Percentiles rank a stretch among this genome's conserved stretches.
Evolutionary conservation across 2,329 filamentous ascomycete species (phyloP).

Genomic region (Diaporthe citriasiana): DNA sequence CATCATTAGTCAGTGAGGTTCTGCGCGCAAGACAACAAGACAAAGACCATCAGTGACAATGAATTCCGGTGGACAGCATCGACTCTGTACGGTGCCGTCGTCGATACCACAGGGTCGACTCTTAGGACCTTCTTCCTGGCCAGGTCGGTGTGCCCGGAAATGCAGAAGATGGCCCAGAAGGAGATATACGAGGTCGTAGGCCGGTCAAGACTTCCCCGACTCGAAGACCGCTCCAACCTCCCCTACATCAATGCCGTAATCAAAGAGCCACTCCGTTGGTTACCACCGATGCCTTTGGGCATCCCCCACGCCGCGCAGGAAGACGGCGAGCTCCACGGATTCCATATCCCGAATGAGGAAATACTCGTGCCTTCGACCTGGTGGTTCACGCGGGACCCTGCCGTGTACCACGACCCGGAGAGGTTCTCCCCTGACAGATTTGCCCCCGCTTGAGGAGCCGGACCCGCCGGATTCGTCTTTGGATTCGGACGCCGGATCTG

Average conservation of each 20-base stretch:
- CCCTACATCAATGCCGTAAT: conserved; percentile 35
- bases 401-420: conserved; percentile 23
- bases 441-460: conserved; percentile 28
- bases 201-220: conserved; percentile 31
- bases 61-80: conserved; percentile 6
- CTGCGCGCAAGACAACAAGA: not conserved
- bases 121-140: conserved; percentile 55
- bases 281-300: conserved; percentile 43
- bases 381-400: conserved; percentile 27
- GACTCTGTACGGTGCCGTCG: not conserved
- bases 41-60: conserved; percentile 7
- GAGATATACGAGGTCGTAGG: conserved; percentile 41
- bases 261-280: conserved; percentile 29
- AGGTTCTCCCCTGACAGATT: conserved; percentile 36
- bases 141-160: conserved; percentile 58
- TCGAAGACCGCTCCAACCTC: conserved; percentile 5
- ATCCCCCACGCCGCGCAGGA: conserved; percentile 52
- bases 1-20: not conserved
- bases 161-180: conserved; percentile 52
- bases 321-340: conserved; percentile 26
- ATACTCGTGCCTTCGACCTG: conserved; percentile 15
- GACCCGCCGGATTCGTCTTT: conserved; percentile 19
- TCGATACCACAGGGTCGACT: conserved; percentile 28
- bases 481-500: conserved; percentile 35
- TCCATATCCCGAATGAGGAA: conserved; percentile 29